Evolutionary conservation across 495 filamentous ascomycete species (phyloP), one percentile per base, ranked within the genome.

Genomic region (Xylona heveae): DNA sequence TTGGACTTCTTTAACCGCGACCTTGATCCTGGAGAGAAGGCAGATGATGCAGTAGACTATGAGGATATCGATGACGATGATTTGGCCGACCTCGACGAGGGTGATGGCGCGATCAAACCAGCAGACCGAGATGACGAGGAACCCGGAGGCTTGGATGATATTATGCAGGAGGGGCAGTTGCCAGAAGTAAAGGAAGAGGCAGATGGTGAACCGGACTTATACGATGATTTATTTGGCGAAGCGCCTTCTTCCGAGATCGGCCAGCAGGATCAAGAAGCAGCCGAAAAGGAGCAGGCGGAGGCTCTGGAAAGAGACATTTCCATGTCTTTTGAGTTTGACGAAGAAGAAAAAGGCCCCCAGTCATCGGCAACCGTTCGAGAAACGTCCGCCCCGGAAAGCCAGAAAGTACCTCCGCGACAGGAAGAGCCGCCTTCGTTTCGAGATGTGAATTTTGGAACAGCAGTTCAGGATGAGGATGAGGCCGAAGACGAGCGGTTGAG

Each of bases 41-140:
- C 73, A 6, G 75, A 75, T 23, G 74, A 83, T 54, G 78, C 78
- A 10, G 47, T 75, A 12, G 88, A 99, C 52, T 99, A 71, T 42
- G 84, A 79, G 47, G 84, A 92, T 49, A 75, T 92, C 25, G 62
- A 64, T 19, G 74, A 78, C 38, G 68, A 77, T 44, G 74, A 78
- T 37, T 54, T 78, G 20, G 63, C 71, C 4, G 74, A 78, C 39
- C 70, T 74, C 34, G 65, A 64, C 25, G n/a, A n/a, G n/a, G 48
- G 40, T 5, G 13, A 18, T 23, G 23, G 10, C 20, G 15, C 28
- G 15, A n/a, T n/a, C n/a, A n/a, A 21, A n/a, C 5, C 13, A 21
- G 15, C 14, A 18, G 30, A 18, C 26, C 35, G 31, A 23, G 28
- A 18, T 13, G 42, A 42, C 7, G 38, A 33, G 8, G 42, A 41